Conservation (phyloP, 495 filamentous ascomycete genomes). For the Xylaria venustula region DNA sequence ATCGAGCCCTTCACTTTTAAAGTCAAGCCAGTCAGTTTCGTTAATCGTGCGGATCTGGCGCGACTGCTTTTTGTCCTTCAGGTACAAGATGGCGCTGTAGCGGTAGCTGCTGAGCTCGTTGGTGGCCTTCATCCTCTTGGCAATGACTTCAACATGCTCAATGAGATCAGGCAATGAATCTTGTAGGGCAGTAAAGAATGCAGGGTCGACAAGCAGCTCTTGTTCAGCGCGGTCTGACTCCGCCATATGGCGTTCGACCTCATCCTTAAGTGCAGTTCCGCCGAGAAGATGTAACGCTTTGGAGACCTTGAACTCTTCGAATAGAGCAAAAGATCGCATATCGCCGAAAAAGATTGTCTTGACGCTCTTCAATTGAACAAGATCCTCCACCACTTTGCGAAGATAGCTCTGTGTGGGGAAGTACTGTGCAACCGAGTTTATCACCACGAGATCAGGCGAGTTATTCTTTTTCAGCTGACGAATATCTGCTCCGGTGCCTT, state of each 20-base stretch:
- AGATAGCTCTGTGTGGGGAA: conserved; percentile 14
- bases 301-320: conserved; percentile 15
- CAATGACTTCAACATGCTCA: conserved; percentile 20
- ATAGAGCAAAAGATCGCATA: conserved; percentile 17
- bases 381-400: conserved; percentile 9
- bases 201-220: conserved; percentile 14
- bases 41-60: neutral
- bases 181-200: conserved; percentile 8
- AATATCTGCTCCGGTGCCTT: conserved; percentile 4
- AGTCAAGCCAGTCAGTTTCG: neutral
- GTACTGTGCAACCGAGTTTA: conserved; percentile 10
- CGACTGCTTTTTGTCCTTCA: neutral
- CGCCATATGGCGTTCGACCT: conserved; percentile 1
- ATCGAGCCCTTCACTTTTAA: neutral
- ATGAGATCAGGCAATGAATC: conserved; percentile 6
- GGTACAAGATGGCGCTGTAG: conserved; percentile 18
- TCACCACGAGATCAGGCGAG: neutral
- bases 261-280: neutral
- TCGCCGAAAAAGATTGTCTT: conserved; percentile 20
- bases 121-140: conserved; percentile 22
- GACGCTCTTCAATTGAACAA: conserved; percentile 9
- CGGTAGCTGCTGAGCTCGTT: conserved; percentile 22
- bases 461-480: neutral
- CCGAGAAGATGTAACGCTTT: conserved; percentile 2
- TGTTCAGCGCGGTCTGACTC: conserved; percentile 6